These are phyloP conservation scores for Xylariales sp. DNA, from an alignment of 2,329 filamentous ascomycete genomes.

Conservation along the genomic window DNA sequence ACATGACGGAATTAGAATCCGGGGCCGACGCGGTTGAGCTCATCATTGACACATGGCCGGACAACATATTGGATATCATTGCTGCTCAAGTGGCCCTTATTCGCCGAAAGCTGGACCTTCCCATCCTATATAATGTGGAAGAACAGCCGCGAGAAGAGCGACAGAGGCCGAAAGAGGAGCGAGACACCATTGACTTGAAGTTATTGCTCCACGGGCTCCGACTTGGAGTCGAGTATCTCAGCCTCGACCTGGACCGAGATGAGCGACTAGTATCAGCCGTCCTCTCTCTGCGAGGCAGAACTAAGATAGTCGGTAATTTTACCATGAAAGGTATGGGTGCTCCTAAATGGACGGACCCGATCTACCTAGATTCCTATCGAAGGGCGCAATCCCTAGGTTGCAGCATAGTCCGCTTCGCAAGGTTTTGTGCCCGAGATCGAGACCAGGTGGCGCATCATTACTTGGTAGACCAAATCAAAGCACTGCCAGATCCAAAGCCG, in stretches of 20 bases:
- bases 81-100: conserved; percentile 53
- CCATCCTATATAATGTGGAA: conserved; percentile 55
- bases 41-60: conserved; percentile 53
- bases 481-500: conserved; percentile 40
- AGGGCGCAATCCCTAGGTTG: conserved; percentile 53
- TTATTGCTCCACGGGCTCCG: conserved; percentile 61
- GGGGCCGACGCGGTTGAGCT: conserved; percentile 57
- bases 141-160: conserved; percentile 40
- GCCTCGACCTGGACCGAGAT: conserved; percentile 56
- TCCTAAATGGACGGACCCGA: conserved; percentile 50
- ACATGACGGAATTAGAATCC: conserved; percentile 51
- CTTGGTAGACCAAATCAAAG: conserved; percentile 44
- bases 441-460: conserved; percentile 41
- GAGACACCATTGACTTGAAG: conserved; percentile 44
- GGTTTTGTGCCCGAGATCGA: conserved; percentile 53
- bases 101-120: conserved; percentile 49
- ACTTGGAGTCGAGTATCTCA: conserved; percentile 61
- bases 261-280: conserved; percentile 43
- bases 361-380: conserved; percentile 49
- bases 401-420: conserved; percentile 57
- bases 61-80: conserved; percentile 42
- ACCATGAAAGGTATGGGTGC: conserved; percentile 39
- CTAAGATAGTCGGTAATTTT: conserved; percentile 58
- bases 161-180: conserved; percentile 31
- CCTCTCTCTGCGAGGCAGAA: conserved; percentile 48